A percentile compares a stretch with the other conserved stretches of the same genome.
Evolutionary conservation across 2,329 filamentous ascomycete species (phyloP).

Genomic region (Ophiognomonia clavigignenti-juglandacearum): DNA sequence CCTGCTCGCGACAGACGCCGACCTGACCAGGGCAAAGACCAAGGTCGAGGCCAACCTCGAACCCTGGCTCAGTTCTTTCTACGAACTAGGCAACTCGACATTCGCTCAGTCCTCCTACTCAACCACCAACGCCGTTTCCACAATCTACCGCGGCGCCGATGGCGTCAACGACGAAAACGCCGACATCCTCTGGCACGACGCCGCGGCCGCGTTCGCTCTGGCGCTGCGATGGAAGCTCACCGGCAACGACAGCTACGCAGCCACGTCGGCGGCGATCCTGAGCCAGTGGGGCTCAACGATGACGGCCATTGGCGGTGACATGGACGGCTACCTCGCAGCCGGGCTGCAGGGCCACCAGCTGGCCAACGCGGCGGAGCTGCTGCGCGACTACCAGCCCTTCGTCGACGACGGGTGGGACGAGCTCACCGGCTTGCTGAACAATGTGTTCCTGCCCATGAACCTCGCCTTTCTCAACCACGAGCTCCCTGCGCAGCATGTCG

Average conservation of each 20-base stretch:
- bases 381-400: slow-evolving; percentile 29
- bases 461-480: slow-evolving; percentile 34
- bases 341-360: slow-evolving; percentile 42
- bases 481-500: slow-evolving; percentile 18
- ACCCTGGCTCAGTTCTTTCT: slow-evolving; percentile 10
- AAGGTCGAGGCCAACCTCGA: slow-evolving; percentile 1
- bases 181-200: slow-evolving; percentile 8
- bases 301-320: slow-evolving; percentile 26
- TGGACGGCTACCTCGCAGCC: slow-evolving; percentile 33
- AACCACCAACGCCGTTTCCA: background rate
- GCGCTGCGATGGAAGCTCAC: slow-evolving; percentile 37
- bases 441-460: slow-evolving; percentile 35
- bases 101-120: slow-evolving; percentile 8
- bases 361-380: slow-evolving; percentile 40
- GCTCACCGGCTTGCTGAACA: slow-evolving; percentile 26
- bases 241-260: slow-evolving; percentile 30
- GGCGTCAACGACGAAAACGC: background rate
- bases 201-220: slow-evolving; percentile 11
- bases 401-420: slow-evolving; percentile 20
- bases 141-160: slow-evolving; percentile 7
- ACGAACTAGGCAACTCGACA: background rate
- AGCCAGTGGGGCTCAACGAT: slow-evolving; percentile 33
- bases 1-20: slow-evolving; percentile 5
- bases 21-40: slow-evolving; percentile 5
- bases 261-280: slow-evolving; percentile 31